Base-by-base conservation (phyloP, 495 filamentous ascomycete genomes). In the Aspergillus sclerotioniger region DNA sequence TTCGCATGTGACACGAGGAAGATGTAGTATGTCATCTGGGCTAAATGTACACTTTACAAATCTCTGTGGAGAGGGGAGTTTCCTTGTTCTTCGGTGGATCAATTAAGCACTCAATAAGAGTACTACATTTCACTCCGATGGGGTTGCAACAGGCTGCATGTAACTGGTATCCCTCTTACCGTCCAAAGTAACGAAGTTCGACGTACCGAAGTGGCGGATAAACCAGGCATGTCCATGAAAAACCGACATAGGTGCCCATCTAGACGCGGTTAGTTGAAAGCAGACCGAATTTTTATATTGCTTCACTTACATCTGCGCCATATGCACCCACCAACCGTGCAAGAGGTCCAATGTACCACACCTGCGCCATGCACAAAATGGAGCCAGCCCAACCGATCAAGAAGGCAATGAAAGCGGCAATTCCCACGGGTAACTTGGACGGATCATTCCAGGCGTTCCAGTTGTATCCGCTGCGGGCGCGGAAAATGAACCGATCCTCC, bases 311-410 rank as follows among this genome's bases (percentile, higher is more conserved):
- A 80, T 87, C 84, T 48, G 80, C 84, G n/a, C 84, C 84, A 62
- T 80, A 78, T 3, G 80, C 76, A 13, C 84, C 83, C 29, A 84
- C 75, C 56, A 76, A 50, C 44, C 67, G 71, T 6, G 86, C 86
- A 58, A 90, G 56, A 0, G 83, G 84, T 2, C 87, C 87, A 45
- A 82, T 81, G 67, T 86, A 90, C 80, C 84, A 90, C 20, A 81
- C 77, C 73, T 90, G 86, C 32, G 83, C 82, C 86, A 90, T 90
- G 54, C 84, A 86, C 54, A 90, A 64, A 8, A 90, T 73, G 2
- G 85, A 85, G 6, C 87, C 87, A 9, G 74, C 80, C 87, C 87
- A 90, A 0, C 87, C 87, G 32, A 89, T 62, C n/a, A 85, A 62
- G 61, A 89, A 90, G 0, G 85, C 80, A 7, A 76, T 67, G 6